A percentile compares a stretch with the other conserved stretches of the same genome.
Evolutionary conservation across 441 rosid species (phyloP).

Genomic region (Metrosideros polymorpha): DNA sequence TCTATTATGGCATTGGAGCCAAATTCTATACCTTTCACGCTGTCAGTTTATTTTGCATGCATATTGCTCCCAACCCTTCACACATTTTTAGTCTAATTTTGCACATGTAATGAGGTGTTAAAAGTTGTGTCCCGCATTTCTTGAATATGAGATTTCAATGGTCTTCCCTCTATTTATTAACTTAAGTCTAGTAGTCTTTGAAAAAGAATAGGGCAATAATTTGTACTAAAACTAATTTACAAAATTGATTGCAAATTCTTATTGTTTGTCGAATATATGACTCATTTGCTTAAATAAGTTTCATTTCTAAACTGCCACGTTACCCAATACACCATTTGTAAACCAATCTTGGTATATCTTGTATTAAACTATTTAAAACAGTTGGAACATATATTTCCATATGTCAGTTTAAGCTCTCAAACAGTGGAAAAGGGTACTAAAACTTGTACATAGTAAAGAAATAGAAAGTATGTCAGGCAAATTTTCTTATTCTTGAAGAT

Average conservation of each 20-base stretch:
- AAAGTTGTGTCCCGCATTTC: not conserved
- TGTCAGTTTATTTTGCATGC: not conserved
- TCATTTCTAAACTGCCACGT: not conserved
- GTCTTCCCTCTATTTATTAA: not conserved
- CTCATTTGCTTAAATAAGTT: not conserved
- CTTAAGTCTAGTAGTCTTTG: not conserved
- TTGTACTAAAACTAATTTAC: not conserved
- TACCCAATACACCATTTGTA: not conserved
- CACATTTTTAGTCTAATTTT: not conserved
- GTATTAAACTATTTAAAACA: not conserved
- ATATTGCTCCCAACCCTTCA: not conserved
- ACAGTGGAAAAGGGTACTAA: not conserved
- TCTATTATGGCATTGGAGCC: not conserved
- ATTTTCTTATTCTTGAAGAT: not conserved
- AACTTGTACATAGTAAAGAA: not conserved
- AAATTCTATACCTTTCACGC: not conserved
- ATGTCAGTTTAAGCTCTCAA: not conserved
- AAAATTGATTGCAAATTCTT: not conserved
- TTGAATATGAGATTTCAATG: not conserved
- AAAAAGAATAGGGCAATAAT: not conserved
- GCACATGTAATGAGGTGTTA: not conserved
- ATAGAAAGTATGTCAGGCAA: not conserved
- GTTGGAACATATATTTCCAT: not conserved
- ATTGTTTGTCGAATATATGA: not conserved
- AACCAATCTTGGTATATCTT: not conserved